Percentiles rank a stretch among this genome's conserved stretches.
phyloP scores from a whole-genome alignment of 495 filamentous ascomycete species.

The Penicillium dipodomyicola region DNA sequence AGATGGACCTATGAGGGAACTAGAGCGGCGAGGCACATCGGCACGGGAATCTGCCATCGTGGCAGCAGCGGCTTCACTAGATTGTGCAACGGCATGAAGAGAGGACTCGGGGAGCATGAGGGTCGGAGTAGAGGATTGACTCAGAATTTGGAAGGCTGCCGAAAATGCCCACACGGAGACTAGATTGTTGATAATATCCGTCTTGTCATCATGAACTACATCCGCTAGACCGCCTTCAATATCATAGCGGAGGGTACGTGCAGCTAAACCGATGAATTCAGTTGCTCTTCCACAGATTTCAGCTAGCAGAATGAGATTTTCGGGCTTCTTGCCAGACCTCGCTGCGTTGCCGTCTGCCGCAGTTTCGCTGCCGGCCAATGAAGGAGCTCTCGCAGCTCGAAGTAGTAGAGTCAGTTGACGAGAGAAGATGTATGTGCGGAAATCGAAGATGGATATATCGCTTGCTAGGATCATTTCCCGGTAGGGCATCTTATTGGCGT shows the following conservation, averaged over 20 bases:
- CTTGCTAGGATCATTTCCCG: slow-evolving; percentile 92
- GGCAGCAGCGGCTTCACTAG: slow-evolving; percentile 23
- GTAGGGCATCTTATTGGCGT: slow-evolving; percentile 74
- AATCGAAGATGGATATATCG: slow-evolving; percentile 96
- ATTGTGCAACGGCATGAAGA: slow-evolving; percentile 33
- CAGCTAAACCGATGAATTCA: slow-evolving; percentile 75
- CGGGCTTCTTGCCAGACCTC: slow-evolving; percentile 51
- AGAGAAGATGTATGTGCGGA: slow-evolving; percentile 90
- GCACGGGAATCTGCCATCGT: slow-evolving; percentile 43
- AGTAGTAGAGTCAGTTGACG: slow-evolving; percentile 82
- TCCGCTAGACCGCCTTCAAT: slow-evolving; percentile 46
- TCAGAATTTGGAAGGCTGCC: slow-evolving; percentile 71
- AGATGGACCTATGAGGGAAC: slow-evolving; percentile 36
- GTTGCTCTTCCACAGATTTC: slow-evolving; percentile 77
- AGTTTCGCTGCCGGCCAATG: slow-evolving; percentile 24
- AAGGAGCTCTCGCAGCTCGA: slow-evolving; percentile 68
- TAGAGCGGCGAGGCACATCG: slow-evolving; percentile 42
- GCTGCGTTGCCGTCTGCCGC: slow-evolving; percentile 13
- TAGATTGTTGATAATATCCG: slow-evolving; percentile 70
- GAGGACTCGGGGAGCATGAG: slow-evolving; percentile 64
- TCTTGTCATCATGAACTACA: slow-evolving; percentile 33
- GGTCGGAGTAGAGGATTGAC: slow-evolving; percentile 68
- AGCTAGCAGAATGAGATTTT: slow-evolving; percentile 72
- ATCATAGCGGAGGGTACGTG: slow-evolving; percentile 75
- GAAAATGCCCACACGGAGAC: slow-evolving; percentile 84